Evolutionary conservation across 306 rosid species (phyloP).

Genomic region (Inga laurina): DNA sequence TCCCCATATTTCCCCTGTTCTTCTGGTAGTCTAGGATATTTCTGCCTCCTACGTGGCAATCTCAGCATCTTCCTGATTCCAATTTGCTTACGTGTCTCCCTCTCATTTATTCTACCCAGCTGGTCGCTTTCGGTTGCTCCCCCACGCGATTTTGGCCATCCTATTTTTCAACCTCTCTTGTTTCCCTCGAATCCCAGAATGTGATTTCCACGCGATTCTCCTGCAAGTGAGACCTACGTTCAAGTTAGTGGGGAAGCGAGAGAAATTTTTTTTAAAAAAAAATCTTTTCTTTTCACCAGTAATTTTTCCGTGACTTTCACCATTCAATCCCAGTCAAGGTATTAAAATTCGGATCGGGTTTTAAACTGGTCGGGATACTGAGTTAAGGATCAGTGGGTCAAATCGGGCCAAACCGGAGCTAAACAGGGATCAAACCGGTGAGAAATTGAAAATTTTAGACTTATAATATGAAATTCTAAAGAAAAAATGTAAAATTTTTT

Average conservation of each 20-base stretch:
- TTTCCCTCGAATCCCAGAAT: background rate
- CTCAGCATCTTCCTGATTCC: conserved; percentile 40
- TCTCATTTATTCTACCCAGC: conserved; percentile 24
- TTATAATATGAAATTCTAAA: no score
- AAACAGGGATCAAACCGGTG: no score
- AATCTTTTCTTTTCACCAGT: no score
- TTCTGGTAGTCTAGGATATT: conserved; percentile 30
- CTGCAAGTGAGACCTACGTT: background rate
- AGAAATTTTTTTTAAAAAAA: no score
- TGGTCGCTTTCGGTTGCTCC: conserved; percentile 1
- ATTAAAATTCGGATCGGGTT: fast-evolving
- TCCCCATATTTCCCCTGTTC: background rate
- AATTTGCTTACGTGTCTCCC: conserved; percentile 38
- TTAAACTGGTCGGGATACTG: no score
- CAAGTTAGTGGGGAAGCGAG: no score
- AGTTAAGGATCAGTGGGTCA: no score
- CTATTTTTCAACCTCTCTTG: background rate
- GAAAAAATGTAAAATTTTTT: no score
- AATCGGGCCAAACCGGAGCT: no score
- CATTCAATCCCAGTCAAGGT: no score
- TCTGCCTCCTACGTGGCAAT: conserved; percentile 37
- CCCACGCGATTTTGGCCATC: background rate
- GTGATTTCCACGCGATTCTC: background rate
- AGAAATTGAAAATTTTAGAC: no score
- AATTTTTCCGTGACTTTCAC: no score